Conservation (phyloP, 78 protist genomes). For the Diacronema lutheri region DNA sequence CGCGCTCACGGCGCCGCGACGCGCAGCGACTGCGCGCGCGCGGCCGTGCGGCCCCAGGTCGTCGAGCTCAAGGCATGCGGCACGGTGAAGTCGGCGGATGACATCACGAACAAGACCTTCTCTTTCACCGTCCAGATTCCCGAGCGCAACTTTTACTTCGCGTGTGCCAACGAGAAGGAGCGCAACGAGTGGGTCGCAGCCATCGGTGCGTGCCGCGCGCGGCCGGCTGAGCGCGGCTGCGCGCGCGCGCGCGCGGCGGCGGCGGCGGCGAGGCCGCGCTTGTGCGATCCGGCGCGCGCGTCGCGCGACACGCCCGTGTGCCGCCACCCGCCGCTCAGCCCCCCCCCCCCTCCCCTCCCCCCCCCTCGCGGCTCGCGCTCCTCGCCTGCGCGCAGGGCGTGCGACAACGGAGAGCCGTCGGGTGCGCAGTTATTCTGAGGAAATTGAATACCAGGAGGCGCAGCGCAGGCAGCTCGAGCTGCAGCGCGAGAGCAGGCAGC, state of each 20-base stretch:
- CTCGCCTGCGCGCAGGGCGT: neutral
- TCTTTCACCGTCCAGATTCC: constrained; percentile 5
- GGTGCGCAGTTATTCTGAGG: constrained; percentile 8
- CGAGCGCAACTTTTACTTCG: constrained; percentile 1
- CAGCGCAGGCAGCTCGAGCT: neutral
- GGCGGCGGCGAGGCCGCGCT: too few species aligned
- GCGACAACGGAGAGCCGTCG: constrained; percentile 8
- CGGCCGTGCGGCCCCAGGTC: too few species aligned
- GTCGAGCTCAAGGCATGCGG: neutral
- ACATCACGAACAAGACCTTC: neutral
- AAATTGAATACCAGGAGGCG: neutral
- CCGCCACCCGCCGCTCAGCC: too few species aligned
- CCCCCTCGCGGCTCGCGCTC: neutral
- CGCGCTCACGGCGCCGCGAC: too few species aligned
- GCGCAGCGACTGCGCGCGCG: too few species aligned
- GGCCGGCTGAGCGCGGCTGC: neutral
- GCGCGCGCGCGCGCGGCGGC: neutral
- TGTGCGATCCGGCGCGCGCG: too few species aligned
- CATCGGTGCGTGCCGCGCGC: neutral
- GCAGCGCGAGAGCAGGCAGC: too few species aligned
- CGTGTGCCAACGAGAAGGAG: neutral
- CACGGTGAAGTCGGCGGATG: constrained; percentile 10
- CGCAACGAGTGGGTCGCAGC: constrained; percentile 19
- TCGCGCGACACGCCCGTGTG: too few species aligned
- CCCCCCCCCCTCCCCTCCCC: neutral